A percentile compares a stretch with the other conserved stretches of the same genome.
phyloP scores from a whole-genome alignment of 768 basidiomycete genomes.

The Psilocybe tampanensis region DNA sequence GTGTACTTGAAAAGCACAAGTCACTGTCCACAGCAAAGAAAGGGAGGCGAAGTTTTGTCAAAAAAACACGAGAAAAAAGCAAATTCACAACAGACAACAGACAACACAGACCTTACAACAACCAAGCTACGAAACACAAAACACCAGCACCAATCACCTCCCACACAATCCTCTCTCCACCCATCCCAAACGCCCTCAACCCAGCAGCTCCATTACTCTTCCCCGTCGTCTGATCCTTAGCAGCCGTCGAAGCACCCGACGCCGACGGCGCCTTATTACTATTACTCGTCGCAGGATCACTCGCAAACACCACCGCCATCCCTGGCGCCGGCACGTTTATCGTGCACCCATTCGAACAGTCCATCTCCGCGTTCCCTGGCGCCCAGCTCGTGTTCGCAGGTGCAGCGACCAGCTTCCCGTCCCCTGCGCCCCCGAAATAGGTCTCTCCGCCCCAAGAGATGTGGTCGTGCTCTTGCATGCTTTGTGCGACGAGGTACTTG shows the following conservation, averaged over 20 bases:
- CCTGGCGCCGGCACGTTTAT: slow-evolving; percentile 50
- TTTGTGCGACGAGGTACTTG: slow-evolving; percentile 49
- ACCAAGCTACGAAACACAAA: too few species aligned
- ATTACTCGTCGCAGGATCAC: background rate
- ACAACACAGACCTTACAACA: too few species aligned
- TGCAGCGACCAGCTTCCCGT: slow-evolving; percentile 36
- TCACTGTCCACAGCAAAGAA: too few species aligned
- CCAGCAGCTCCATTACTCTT: too few species aligned
- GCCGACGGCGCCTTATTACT: background rate
- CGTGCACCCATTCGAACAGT: slow-evolving; percentile 47
- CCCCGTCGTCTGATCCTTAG: too few species aligned
- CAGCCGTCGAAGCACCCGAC: background rate
- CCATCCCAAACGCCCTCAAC: too few species aligned
- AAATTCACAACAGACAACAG: too few species aligned
- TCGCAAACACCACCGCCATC: slow-evolving; percentile 46
- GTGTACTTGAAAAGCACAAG: too few species aligned
- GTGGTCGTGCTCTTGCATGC: slow-evolving; percentile 48
- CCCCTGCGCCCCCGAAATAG: slow-evolving; percentile 36
- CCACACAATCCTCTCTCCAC: too few species aligned
- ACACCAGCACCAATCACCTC: too few species aligned
- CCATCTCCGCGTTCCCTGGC: slow-evolving; percentile 34
- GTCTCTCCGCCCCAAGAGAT: slow-evolving; percentile 67
- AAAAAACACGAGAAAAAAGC: too few species aligned
- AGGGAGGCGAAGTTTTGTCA: too few species aligned
- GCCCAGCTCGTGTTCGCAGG: slow-evolving; percentile 33